Evolutionary conservation across 352 stramenopile species (phyloP), one percentile per base, ranked within the genome.

Genomic region (Globisporangium perplexum): DNA sequence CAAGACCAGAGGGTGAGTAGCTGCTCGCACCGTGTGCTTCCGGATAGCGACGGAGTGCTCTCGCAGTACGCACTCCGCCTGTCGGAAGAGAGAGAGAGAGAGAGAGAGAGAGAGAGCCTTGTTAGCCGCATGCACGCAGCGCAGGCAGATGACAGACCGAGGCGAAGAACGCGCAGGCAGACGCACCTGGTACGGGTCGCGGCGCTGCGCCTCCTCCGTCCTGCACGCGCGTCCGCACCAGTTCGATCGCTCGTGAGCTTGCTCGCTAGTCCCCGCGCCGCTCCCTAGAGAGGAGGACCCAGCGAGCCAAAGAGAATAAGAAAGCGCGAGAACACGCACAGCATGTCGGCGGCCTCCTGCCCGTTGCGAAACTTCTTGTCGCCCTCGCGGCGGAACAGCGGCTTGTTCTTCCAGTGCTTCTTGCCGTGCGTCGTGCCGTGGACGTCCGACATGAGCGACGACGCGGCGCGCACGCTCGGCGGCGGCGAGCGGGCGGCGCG

Each of bases 281-380:
- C 36, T 20, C 2, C 15, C 10, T 42, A 42, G 14, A 39, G 12
- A 39, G 14, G 2, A 39, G 35, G n/a, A n/a, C n/a, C n/a, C n/a
- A n/a, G n/a, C n/a, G n/a, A n/a, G n/a, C n/a, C n/a, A n/a, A n/a
- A n/a, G n/a, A n/a, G n/a, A n/a, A n/a, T n/a, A n/a, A n/a, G n/a
- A n/a, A n/a, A n/a, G n/a, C n/a, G n/a, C 12, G 35, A 6, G 35
- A 1, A 23, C 6, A 70, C 71, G 44, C 44, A 82, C 49, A 98
- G 83, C 67, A 99, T 96, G 49, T 98, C 92, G 47, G 92, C 91
- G 35, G 96, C 96, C 63, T 99, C 95, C 45, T 96, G 78, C 20
- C 96, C 96, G 35, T 96, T 98, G 63, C 96, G 96, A 78, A 99
- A 97, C 41, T 85, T 79, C 57, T 98, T 96, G 74, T 98, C 95